Conservation (phyloP, 345 rosid genomes). For the Iberis pinnata region DNA sequence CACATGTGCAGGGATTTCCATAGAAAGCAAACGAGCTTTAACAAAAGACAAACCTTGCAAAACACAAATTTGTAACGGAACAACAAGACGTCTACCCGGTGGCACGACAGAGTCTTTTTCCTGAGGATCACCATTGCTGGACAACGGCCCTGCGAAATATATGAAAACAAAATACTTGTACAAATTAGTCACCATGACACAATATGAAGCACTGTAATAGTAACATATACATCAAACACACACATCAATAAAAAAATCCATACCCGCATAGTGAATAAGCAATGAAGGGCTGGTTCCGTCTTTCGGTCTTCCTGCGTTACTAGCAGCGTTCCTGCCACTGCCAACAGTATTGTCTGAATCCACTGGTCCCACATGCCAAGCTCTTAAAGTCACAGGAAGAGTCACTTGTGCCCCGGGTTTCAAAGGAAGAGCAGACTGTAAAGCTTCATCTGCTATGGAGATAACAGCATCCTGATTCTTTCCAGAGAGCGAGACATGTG, state of each 20-base stretch:
- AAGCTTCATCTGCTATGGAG: constrained; percentile 61
- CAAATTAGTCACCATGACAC: neutral
- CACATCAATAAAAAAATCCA: constrained; percentile 2
- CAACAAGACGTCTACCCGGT: constrained; percentile 83
- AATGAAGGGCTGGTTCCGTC: constrained; percentile 73
- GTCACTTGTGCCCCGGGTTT: constrained; percentile 93
- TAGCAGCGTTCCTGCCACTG: constrained; percentile 42
- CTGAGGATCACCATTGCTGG: constrained; percentile 43
- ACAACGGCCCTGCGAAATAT: constrained; percentile 46
- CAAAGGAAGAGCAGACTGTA: constrained; percentile 76
- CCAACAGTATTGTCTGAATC: constrained; percentile 55
- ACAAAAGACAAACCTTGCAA: constrained; percentile 89
- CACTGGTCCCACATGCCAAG: constrained; percentile 68
- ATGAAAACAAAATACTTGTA: neutral
- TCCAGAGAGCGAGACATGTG: constrained; percentile 86
- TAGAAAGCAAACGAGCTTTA: constrained; percentile 87
- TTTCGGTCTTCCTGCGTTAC: constrained; percentile 61
- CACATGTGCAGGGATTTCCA: constrained; percentile 96
- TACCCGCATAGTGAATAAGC: constrained; percentile 92
- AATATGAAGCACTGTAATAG: constrained; percentile 11
- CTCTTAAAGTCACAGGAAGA: constrained; percentile 77
- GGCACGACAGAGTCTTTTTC: constrained; percentile 44
- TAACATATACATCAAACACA: constrained; percentile 9
- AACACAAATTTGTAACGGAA: constrained; percentile 86
- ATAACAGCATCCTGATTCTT: constrained; percentile 90